Conservation (phyloP, 164 flowering plant genomes). For the Magnolia changhungtana region DNA sequence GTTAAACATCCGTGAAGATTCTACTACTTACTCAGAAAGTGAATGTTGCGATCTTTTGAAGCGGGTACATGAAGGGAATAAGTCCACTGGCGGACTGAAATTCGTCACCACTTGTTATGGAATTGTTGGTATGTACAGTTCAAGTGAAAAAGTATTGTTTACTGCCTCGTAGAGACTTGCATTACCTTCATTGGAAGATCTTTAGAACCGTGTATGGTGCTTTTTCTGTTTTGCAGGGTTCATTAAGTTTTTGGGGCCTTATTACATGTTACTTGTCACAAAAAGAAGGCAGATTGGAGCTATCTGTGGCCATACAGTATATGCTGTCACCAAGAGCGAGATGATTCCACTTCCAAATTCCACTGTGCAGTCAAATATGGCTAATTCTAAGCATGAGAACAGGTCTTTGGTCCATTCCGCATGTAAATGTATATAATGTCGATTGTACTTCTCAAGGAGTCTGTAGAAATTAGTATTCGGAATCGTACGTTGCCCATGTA, state of each 20-base stretch:
- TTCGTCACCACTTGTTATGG: slow-evolving; percentile 87
- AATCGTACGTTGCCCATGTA: slow-evolving; percentile 2
- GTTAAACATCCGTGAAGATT: slow-evolving; percentile 71
- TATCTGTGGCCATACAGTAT: slow-evolving; percentile 83
- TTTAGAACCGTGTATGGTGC: neutral
- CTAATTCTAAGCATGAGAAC: slow-evolving; percentile 82
- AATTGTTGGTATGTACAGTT: slow-evolving; percentile 61
- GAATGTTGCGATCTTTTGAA: slow-evolving; percentile 70
- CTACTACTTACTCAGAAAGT: slow-evolving; percentile 58
- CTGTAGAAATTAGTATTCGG: slow-evolving; percentile 27
- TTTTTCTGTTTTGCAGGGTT: slow-evolving; percentile 53
- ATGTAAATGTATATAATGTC: slow-evolving; percentile 67
- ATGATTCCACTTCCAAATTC: slow-evolving; percentile 78
- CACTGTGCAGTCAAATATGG: slow-evolving; percentile 58
- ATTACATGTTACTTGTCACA: slow-evolving; percentile 90
- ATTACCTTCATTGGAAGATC: neutral
- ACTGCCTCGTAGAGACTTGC: neutral
- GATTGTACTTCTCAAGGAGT: slow-evolving; percentile 36
- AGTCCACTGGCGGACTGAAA: slow-evolving; percentile 81
- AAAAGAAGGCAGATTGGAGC: slow-evolving; percentile 84
- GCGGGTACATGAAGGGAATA: slow-evolving; percentile 85
- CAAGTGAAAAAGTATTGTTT: neutral
- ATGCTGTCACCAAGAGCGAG: slow-evolving; percentile 74
- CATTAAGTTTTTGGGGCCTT: slow-evolving; percentile 89
- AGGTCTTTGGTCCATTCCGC: slow-evolving; percentile 89